A percentile compares a stretch with the other conserved stretches of the same genome.
These are phyloP conservation scores for Scytalidium sp. DNA, from an alignment of 2,329 filamentous ascomycete species.

Conservation along the genomic window DNA sequence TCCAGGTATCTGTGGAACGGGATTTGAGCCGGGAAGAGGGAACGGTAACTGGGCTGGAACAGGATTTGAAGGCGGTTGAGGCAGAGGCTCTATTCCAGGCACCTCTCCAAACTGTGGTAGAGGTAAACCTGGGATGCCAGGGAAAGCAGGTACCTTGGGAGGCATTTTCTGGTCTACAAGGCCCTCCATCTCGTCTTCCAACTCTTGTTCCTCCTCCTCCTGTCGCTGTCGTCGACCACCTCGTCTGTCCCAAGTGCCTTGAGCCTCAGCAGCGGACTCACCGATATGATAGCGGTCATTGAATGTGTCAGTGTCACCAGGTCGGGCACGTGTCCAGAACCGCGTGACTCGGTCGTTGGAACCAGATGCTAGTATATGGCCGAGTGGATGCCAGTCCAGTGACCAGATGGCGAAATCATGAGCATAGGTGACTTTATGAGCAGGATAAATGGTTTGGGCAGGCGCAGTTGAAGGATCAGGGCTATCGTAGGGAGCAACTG, in stretches of 20 bases:
- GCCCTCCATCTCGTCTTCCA: constrained; percentile 90
- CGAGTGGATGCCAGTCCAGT: constrained; percentile 94
- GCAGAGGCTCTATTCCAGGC: constrained; percentile 17
- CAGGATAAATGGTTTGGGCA: constrained; percentile 87
- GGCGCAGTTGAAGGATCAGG: constrained; percentile 76
- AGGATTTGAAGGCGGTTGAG: constrained; percentile 35
- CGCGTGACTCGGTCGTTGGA: constrained; percentile 96
- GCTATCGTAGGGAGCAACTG: constrained; percentile 80
- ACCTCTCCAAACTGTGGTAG: constrained; percentile 21
- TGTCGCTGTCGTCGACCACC: constrained; percentile 75
- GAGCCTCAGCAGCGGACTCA: constrained; percentile 86
- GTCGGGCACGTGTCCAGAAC: constrained; percentile 91
- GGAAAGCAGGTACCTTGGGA: constrained; percentile 54
- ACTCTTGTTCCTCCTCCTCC: constrained; percentile 90
- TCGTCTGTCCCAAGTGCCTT: constrained; percentile 89
- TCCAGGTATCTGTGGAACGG: constrained; percentile 42
- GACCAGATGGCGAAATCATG: constrained; percentile 98
- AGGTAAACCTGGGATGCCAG: constrained; percentile 43
- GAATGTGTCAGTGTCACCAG: constrained; percentile 80
- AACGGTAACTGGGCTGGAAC: constrained; percentile 49
- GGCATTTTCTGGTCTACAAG: constrained; percentile 88
- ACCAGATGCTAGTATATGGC: constrained; percentile 91
- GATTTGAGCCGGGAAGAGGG: constrained; percentile 40
- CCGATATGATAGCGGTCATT: constrained; percentile 96
- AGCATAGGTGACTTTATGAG: constrained; percentile 81